These are phyloP conservation scores for Hygrophorus russula DNA, from an alignment of 768 basidiomycete genomes.

Conservation along the genomic window DNA sequence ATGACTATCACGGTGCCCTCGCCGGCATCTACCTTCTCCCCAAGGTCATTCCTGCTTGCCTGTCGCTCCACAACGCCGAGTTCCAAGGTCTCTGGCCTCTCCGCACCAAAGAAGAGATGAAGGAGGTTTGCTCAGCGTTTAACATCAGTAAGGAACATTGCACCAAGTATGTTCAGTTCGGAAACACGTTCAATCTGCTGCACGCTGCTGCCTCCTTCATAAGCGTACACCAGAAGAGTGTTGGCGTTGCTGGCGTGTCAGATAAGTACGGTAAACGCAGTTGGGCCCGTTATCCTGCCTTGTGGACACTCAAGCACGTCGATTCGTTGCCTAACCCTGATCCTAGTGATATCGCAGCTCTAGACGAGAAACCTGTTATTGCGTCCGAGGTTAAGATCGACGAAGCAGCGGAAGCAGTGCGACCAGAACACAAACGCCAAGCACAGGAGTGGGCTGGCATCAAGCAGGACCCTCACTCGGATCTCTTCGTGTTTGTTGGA, in stretches of 20 bases:
- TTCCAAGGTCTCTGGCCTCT: slow-evolving; percentile 97
- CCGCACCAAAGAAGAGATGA: slow-evolving; percentile 96
- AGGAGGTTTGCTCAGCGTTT: slow-evolving; percentile 96
- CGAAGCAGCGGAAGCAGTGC: slow-evolving; percentile 72
- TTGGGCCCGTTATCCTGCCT: slow-evolving; percentile 93
- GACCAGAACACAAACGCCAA: slow-evolving; percentile 84
- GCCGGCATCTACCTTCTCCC: slow-evolving; percentile 87
- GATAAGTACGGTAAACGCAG: slow-evolving; percentile 97
- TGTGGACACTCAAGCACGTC: slow-evolving; percentile 93
- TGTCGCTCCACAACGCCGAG: slow-evolving; percentile 94
- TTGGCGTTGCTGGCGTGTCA: slow-evolving; percentile 93
- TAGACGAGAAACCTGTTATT: slow-evolving; percentile 68
- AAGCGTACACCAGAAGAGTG: slow-evolving; percentile 82
- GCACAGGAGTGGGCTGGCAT: slow-evolving; percentile 95
- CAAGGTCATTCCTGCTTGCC: slow-evolving; percentile 80
- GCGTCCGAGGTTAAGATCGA: slow-evolving; percentile 72
- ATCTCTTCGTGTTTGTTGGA: slow-evolving; percentile 93
- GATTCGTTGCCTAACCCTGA: slow-evolving; percentile 94
- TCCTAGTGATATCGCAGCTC: slow-evolving; percentile 87
- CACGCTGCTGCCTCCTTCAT: slow-evolving; percentile 92
- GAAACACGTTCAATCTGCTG: slow-evolving; percentile 93
- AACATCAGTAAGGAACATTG: slow-evolving; percentile 95
- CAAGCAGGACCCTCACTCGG: slow-evolving; percentile 81
- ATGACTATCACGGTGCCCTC: slow-evolving; percentile 91
- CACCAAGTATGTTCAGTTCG: slow-evolving; percentile 95